Evolutionary conservation across 2,329 filamentous ascomycete species (phyloP), one percentile per base, ranked within the genome.

Genomic region (Curvularia eragrostidis): DNA sequence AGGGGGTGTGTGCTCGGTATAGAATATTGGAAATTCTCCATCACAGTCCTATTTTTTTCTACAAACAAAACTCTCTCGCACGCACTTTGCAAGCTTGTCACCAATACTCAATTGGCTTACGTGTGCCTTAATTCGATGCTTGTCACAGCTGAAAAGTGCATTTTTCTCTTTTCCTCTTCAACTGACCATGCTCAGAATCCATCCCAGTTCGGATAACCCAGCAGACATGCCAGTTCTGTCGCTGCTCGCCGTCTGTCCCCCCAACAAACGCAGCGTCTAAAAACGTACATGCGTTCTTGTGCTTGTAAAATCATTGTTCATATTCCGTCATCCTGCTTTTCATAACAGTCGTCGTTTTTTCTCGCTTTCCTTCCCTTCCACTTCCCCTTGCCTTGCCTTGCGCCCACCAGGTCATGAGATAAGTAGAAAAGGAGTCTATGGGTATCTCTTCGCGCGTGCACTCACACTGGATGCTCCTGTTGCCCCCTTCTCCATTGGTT

Each of bases 341-440:
- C 19, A 9, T 42, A 18, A 38, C n/a, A 15, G 50, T 30, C 19
- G 9, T n/a, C 19, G 19, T 44, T 21, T 32, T 26, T 15, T 23
- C 18, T 32, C 5, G n/a, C 32, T 21, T n/a, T 18, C 32, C 28
- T 26, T 21, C 15, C 47, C 15, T n/a, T 39, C 26, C 34, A 12
- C 30, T 32, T 15, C 10, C 32, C 32, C 32, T 36, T 36, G 5
- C 32, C 32, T 36, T 36, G 13, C 44, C 44, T 32, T 39, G 47
- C 32, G 32, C 46, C 21, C 46, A 36, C 19, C 32, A n/a, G n/a
- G 23, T 30, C 30, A 47, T 19, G 44, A 38, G 38, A 41, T 19
- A 41, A 32, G 47, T 50, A 36, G 32, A 55, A 58, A 58, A 38
- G 52, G 54, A 58, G 52, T 58, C 56, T 58, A 58, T 55, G 56